Conservation (phyloP, 495 filamentous ascomycete genomes). For the Glarea lozoyensis region DNA sequence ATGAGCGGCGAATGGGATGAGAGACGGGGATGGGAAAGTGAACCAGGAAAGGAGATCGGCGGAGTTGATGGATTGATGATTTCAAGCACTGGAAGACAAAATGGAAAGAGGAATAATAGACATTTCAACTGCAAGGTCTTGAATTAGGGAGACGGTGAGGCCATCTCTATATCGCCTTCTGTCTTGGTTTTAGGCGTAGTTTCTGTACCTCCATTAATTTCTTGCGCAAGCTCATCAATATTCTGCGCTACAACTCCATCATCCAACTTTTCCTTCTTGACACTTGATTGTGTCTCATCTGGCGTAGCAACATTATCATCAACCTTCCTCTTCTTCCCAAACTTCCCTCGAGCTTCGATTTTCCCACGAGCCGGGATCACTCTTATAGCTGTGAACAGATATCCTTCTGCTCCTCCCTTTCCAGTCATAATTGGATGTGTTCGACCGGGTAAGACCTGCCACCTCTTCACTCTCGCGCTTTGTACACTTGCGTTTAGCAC, state of each 20-base stretch:
- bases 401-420: slow-evolving; percentile 82
- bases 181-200: neutral
- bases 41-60: neutral
- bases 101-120: no score
- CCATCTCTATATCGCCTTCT: slow-evolving; percentile 2
- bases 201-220: neutral
- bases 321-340: slow-evolving; percentile 37
- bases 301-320: no score
- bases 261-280: no score
- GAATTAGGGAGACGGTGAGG: no score
- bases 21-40: neutral
- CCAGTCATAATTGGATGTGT: slow-evolving; percentile 93
- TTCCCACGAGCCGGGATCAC: slow-evolving; percentile 70
- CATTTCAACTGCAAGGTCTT: no score
- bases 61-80: no score
- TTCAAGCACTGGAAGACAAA: no score
- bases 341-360: slow-evolving; percentile 74
- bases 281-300: no score
- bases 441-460: slow-evolving; percentile 86
- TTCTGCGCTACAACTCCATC: neutral
- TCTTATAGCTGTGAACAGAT: slow-evolving; percentile 73
- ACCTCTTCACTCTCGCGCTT: slow-evolving; percentile 60
- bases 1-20: neutral
- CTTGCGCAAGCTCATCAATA: slow-evolving; percentile 2
- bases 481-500: slow-evolving; percentile 74